These are phyloP conservation scores for Mycena alexandri DNA, from an alignment of 768 basidiomycete genomes.

Conservation along the genomic window DNA sequence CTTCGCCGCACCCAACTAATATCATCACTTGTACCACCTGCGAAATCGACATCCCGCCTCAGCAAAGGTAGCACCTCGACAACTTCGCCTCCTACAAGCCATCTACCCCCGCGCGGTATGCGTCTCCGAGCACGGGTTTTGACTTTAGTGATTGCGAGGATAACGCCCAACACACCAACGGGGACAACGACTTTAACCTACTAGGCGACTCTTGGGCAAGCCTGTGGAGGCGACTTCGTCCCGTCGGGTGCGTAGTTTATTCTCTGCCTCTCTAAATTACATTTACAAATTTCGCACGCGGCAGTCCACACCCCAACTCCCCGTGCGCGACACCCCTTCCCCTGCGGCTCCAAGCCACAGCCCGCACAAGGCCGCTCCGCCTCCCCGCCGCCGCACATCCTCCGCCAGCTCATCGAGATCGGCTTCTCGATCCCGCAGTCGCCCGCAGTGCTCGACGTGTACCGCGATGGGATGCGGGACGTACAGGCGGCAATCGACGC, in stretches of 20 bases:
- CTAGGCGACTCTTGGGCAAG: slow-evolving; percentile 74
- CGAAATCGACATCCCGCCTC: slow-evolving; percentile 36
- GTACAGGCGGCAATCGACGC: slow-evolving; percentile 86
- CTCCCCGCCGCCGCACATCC: slow-evolving; percentile 85
- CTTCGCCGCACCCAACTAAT: slow-evolving; percentile 39
- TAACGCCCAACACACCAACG: slow-evolving; percentile 42
- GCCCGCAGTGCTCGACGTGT: slow-evolving; percentile 68
- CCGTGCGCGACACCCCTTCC: slow-evolving; percentile 33
- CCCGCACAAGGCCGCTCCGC: slow-evolving; percentile 38
- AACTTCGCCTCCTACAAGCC: slow-evolving; percentile 41
- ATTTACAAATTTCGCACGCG: too few relatives aligned
- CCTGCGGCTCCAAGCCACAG: slow-evolving; percentile 37
- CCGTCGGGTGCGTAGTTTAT: slow-evolving; percentile 32
- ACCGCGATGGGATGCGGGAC: slow-evolving; percentile 76
- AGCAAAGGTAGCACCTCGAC: slow-evolving; percentile 36
- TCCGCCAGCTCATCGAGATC: slow-evolving; percentile 96
- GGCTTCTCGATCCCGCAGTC: slow-evolving; percentile 89
- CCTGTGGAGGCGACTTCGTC: slow-evolving; percentile 60
- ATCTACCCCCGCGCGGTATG: slow-evolving; percentile 44
- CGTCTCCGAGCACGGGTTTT: slow-evolving; percentile 66
- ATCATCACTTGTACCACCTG: too few relatives aligned
- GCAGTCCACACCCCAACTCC: slow-evolving; percentile 27
- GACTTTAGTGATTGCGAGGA: slow-evolving; percentile 74
- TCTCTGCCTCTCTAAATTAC: too few relatives aligned
- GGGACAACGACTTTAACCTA: slow-evolving; percentile 74